Evolutionary conservation across 2,329 filamentous ascomycete genomes (phyloP).

Genomic region (Fusarium sp.): DNA sequence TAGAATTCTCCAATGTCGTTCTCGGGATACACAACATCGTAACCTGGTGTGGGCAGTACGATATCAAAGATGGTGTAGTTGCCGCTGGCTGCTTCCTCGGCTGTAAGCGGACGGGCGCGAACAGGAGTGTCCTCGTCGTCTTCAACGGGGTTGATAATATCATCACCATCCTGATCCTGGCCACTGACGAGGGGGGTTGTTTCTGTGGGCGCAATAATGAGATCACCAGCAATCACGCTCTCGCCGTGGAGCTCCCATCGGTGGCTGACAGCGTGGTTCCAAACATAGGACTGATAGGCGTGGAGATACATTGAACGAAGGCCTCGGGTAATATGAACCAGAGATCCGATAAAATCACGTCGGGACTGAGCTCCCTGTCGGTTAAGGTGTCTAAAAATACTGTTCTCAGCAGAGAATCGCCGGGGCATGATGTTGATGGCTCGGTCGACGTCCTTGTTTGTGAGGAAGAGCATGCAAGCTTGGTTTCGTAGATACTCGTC

Average conservation of each 20-base stretch:
- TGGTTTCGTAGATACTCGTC: conserved; percentile 85
- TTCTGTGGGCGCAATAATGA: conserved; percentile 70
- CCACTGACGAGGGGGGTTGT: conserved; percentile 58
- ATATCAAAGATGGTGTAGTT: conserved; percentile 86
- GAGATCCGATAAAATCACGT: conserved; percentile 82
- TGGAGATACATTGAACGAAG: conserved; percentile 95
- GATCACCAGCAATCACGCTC: conserved; percentile 84
- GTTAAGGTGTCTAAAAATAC: conserved; percentile 81
- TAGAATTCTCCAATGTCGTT: conserved; percentile 91
- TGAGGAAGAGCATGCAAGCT: conserved; percentile 80
- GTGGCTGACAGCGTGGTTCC: conserved; percentile 87
- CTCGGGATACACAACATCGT: conserved; percentile 85
- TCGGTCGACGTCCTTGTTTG: conserved; percentile 66
- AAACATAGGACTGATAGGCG: conserved; percentile 94
- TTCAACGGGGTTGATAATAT: conserved; percentile 57
- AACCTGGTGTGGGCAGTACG: conserved; percentile 92
- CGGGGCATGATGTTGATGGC: conserved; percentile 79
- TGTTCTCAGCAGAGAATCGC: conserved; percentile 83
- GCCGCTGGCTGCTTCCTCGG: conserved; percentile 81
- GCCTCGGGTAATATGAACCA: conserved; percentile 83
- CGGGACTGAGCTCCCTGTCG: conserved; percentile 59
- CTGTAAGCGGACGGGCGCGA: conserved; percentile 77
- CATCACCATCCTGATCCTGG: conserved; percentile 70
- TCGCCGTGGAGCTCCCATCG: conserved; percentile 82
- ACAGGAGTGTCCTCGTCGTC: conserved; percentile 60